Base-by-base conservation (phyloP, 2,329 filamentous ascomycete species). In the Fusarium graminum region DNA sequence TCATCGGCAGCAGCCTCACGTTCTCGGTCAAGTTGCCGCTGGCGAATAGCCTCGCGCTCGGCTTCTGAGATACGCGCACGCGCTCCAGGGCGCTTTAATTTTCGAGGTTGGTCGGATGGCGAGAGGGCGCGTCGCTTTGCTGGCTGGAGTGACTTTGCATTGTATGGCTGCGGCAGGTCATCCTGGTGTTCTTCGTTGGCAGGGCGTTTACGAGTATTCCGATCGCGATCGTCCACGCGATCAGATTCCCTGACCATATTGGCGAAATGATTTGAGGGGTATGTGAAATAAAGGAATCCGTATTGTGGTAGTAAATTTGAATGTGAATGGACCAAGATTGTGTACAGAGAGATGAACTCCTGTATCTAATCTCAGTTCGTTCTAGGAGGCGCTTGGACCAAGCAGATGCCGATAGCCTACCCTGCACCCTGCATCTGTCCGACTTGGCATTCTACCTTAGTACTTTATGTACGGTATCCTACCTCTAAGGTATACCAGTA, bases 81-180 rank as follows among this genome's bases (percentile, higher is more conserved):
- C 59, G 86, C 85, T 6, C 88, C 88, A 2, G 90, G 90, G 7
- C 89, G 86, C 77, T 92, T 92, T 54, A 85, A 84, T 75, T 88
- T 90, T 49, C 90, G 87, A 11, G 87, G 86, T 38, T 81, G 77
- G 10, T 84, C 82, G 3, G 86, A 87, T 34, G 81, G 79, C 3
- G 86, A 88, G 16, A 85, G 75, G 59, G 83, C 82, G 46, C 85
- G 84, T 71, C 86, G 85, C 75, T 88, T 88, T 26, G 85, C 85
- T 2, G 85, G 81, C 65, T 86, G 85, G 22, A 88, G 81, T 40
- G 81, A 81, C 67, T 83, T 84, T 22, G 86, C 86, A 67, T 88
- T 85, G 77, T 88, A 88, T 7, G 86, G 85, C 63, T 88, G 85
- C 10, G 86, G 86, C 7, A 86, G 81, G 38, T 82, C 79, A 50